Evolutionary conservation across 2,329 filamentous ascomycete species (phyloP), one percentile per base, ranked within the genome.

Genomic region (Fusarium xyrophilum): DNA sequence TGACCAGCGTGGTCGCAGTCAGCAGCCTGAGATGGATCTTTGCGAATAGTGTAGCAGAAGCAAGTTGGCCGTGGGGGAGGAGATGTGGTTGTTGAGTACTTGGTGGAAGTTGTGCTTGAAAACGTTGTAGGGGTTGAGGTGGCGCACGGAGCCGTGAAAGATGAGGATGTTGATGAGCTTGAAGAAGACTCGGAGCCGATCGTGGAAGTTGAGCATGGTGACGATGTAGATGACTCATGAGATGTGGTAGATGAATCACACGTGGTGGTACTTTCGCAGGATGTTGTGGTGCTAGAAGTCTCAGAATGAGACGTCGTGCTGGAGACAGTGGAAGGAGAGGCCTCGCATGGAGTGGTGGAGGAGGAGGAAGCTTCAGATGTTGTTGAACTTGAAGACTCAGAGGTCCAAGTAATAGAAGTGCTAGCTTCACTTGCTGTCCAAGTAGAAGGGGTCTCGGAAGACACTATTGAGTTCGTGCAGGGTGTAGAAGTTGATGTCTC

Each of bases 21-120:
- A 35, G 51, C 51, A 7, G 58, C 0, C 17, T 10, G 44, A 2
- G 67, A 67, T 1, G 67, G 63, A 7, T 54, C 42, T 2, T 68
- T 46, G 4, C 59, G 44, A 11, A 69, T 44, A 15, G 63, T 67
- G 25, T 70, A 69, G 21, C 67, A 67, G 28, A 51, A 70, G 55
- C 67, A 69, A 32, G 67, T 60, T 38, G 63, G 67, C 1, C 52
- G 42, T 19, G 67, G 39, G 7, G 55, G 38, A 9, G 48, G 39
- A 21, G 52, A 47, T 25, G 63, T 36, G 10, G 39, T 46, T 21
- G 48, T 69, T 1, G 39, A 44, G 35, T 50, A 52, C 25, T 54
- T 50, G 8, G 43, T 27, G 3, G 36, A 27, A 4, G 56, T 60
- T 11, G 36, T 60, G n/a, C 48, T 67, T 27, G 51, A 48, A 19